Percentiles rank a stretch among this genome's conserved stretches.
Conservation (phyloP, 225 moss, liverwort and hornwort genomes). For the Polytrichum formosum region DNA sequence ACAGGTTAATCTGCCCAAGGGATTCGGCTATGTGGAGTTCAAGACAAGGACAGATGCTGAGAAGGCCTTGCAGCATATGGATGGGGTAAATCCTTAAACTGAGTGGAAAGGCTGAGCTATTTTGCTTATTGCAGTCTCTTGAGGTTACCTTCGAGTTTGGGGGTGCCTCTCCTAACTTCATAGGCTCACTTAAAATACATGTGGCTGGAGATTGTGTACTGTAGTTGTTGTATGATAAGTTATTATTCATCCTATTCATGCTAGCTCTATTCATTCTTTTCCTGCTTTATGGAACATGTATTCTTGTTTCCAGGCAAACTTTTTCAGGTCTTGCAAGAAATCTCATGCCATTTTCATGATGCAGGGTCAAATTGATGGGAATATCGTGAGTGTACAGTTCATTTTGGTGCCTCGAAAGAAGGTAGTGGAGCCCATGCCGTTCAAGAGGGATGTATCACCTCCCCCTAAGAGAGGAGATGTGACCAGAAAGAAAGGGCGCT, state of each 20-base stretch:
- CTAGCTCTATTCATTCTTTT: too few relatives aligned
- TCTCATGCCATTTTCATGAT: slow-evolving; percentile 7
- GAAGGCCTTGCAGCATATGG: slow-evolving; percentile 81
- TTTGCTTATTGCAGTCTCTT: neutral
- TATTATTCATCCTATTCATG: too few relatives aligned
- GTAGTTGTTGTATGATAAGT: neutral
- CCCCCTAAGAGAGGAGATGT: slow-evolving; percentile 42
- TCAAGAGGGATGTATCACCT: slow-evolving; percentile 47
- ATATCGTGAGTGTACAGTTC: slow-evolving; percentile 85
- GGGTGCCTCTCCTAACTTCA: too few relatives aligned
- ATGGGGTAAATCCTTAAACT: slow-evolving; percentile 59
- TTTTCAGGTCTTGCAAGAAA: too few relatives aligned
- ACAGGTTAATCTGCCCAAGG: slow-evolving; percentile 86
- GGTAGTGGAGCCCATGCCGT: slow-evolving; percentile 46
- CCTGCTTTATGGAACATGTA: too few relatives aligned
- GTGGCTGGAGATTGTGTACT: neutral
- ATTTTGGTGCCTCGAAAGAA: slow-evolving; percentile 84
- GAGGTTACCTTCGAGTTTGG: too few relatives aligned
- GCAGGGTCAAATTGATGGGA: slow-evolving; percentile 96
- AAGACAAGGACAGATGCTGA: slow-evolving; percentile 89
- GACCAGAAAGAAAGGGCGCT: too few relatives aligned
- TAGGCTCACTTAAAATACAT: too few relatives aligned
- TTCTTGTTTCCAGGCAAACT: too few relatives aligned
- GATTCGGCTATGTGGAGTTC: slow-evolving; percentile 95
- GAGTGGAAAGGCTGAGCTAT: neutral